Evolutionary conservation across 768 basidiomycete species (phyloP).

Genomic region (Neoboletus brunneissimus): DNA sequence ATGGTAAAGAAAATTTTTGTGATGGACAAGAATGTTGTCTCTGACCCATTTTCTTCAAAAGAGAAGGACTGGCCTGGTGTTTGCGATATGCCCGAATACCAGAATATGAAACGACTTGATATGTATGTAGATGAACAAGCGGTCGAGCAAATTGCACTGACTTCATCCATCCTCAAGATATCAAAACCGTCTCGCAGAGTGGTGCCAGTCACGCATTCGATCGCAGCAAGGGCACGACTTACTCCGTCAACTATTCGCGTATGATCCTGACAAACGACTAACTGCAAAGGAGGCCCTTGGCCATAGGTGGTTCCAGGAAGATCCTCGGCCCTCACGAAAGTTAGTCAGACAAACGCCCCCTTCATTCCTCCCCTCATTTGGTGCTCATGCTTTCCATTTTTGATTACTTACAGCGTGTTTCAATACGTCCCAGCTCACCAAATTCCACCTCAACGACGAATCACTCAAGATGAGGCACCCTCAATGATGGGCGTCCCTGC

Average conservation of each 20-base stretch:
- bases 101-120: constrained; percentile 77
- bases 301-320: constrained; percentile 92
- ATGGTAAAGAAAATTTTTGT: constrained; percentile 44
- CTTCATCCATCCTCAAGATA: constrained; percentile 40
- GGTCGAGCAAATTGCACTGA: neutral
- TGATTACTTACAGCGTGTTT: constrained; percentile 58
- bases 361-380: neutral
- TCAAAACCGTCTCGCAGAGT: constrained; percentile 61
- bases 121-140: constrained; percentile 41
- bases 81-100: constrained; percentile 83
- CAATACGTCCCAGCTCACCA: constrained; percentile 59
- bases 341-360: constrained; percentile 38
- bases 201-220: constrained; percentile 69
- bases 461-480: constrained; percentile 90
- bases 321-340: constrained; percentile 84
- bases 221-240: constrained; percentile 72
- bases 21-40: neutral
- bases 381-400: constrained; percentile 5
- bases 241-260: constrained; percentile 81
- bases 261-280: constrained; percentile 85
- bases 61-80: constrained; percentile 88
- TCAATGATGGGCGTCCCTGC: constrained; percentile 73
- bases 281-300: constrained; percentile 77
- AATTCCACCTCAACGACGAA: constrained; percentile 81
- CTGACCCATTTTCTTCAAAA: constrained; percentile 30